Evolutionary conservation across 331 rosid species (phyloP).

Genomic region (Malus hybrid): DNA sequence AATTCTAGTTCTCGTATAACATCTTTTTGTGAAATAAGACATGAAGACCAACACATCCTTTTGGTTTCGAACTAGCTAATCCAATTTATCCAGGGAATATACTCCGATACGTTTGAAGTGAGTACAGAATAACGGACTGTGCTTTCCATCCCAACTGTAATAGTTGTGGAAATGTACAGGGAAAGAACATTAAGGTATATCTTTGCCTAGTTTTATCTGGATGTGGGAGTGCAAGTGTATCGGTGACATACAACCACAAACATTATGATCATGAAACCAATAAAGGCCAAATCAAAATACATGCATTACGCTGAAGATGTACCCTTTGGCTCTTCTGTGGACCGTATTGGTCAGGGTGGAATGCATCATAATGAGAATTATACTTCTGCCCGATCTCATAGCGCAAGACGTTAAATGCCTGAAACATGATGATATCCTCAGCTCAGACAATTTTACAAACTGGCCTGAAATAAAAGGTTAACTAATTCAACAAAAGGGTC

Average conservation of each 20-base stretch:
- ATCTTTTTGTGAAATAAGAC: background rate
- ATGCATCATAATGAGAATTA: constrained; percentile 62
- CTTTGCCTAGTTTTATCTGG: background rate
- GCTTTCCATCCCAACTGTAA: background rate
- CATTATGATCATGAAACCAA: background rate
- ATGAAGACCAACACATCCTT: background rate
- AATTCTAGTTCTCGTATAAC: background rate
- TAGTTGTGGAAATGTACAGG: background rate
- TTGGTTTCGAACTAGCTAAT: background rate
- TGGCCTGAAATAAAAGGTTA: constrained; percentile 34
- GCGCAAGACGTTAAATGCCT: constrained; percentile 80
- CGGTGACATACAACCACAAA: background rate
- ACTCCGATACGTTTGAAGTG: background rate
- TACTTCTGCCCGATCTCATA: constrained; percentile 78
- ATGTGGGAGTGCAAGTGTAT: background rate
- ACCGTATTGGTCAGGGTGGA: constrained; percentile 52
- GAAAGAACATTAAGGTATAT: background rate
- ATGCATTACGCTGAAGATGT: constrained; percentile 15
- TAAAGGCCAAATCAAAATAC: constrained; percentile 4
- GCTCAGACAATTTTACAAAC: constrained; percentile 32
- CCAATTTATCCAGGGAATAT: background rate
- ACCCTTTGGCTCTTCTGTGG: constrained; percentile 81
- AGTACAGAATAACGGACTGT: background rate
- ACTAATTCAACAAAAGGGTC: constrained; percentile 21
- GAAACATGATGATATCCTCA: constrained; percentile 49